A percentile compares a stretch with the other conserved stretches of the same genome.
Conservation (phyloP, 768 basidiomycete species). For the Mycena crocata region DNA sequence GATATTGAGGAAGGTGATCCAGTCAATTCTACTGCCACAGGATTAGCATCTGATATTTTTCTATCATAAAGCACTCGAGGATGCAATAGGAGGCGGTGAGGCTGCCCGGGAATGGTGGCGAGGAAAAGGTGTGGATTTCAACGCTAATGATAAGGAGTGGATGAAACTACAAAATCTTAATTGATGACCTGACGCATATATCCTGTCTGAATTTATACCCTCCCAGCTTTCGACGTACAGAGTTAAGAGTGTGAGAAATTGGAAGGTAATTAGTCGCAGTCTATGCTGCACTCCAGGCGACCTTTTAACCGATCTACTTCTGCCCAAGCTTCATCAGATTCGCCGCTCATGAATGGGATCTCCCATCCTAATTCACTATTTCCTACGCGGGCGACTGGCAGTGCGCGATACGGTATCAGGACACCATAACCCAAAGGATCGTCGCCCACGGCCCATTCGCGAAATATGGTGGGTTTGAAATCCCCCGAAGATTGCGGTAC, state of each 20-base stretch:
- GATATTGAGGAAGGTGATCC: conserved; percentile 95
- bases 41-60: too few species aligned
- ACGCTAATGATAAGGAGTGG: conserved; percentile 89
- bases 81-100: conserved; percentile 85
- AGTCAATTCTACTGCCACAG: too few species aligned
- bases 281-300: not conserved
- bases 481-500: not conserved
- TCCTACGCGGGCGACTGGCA: not conserved
- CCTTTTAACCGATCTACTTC: conserved; percentile 14
- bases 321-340: conserved; percentile 29
- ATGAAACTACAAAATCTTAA: conserved; percentile 85
- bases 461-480: conserved; percentile 27
- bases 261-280: conserved; percentile 9
- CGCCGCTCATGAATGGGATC: conserved; percentile 36
- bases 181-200: conserved; percentile 44
- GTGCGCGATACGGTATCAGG: conserved; percentile 25
- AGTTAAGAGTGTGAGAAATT: too few species aligned
- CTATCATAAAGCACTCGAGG: too few species aligned
- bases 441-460: conserved; percentile 36
- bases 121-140: conserved; percentile 83
- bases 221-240: too few species aligned
- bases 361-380: conserved; percentile 33
- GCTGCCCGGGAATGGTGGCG: conserved; percentile 86
- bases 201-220: conserved; percentile 35
- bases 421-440: conserved; percentile 39